Conservation (phyloP, 2,329 filamentous ascomycete species). For the Aspergillus cejpii region DNA sequence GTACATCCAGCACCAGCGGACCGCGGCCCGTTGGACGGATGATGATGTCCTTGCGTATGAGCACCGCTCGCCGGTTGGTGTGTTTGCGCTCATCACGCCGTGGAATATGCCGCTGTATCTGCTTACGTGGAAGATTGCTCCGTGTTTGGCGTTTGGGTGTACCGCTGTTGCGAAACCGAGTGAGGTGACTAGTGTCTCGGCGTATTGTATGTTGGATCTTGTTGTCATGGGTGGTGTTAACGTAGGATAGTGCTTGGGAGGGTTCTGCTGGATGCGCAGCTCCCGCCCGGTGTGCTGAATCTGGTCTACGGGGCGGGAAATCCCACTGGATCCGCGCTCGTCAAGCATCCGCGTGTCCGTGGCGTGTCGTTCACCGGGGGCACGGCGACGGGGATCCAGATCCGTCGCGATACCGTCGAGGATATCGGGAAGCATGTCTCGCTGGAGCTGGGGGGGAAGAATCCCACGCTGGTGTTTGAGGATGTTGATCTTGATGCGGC, state of each 20-base stretch:
- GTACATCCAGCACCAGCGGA: conserved; percentile 8
- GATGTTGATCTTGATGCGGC: conserved; percentile 14
- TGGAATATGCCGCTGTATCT: conserved; percentile 20
- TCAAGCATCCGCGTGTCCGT: conserved; percentile 12
- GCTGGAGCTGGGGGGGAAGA: conserved; percentile 17
- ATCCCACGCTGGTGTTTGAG: conserved; percentile 16
- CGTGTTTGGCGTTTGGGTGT: conserved; percentile 18
- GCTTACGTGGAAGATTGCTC: conserved; percentile 19
- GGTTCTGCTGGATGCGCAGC: conserved; percentile 12
- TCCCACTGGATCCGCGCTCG: conserved; percentile 11
- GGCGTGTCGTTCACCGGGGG: conserved; percentile 18
- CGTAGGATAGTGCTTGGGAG: conserved; percentile 10
- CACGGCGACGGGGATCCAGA: conserved; percentile 13
- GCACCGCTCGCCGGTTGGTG: conserved; percentile 15
- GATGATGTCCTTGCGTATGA: conserved; percentile 14
- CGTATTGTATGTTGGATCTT: conserved; percentile 8
- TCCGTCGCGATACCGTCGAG: conserved; percentile 16
- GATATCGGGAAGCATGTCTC: conserved; percentile 20
- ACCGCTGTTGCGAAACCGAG: conserved; percentile 17
- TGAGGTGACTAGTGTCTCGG: conserved; percentile 14
- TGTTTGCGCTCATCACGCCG: conserved; percentile 17
- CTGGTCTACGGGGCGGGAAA: conserved; percentile 13
- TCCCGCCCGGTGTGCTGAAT: conserved; percentile 15
- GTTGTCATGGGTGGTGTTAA: not conserved
- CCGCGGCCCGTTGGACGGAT: conserved; percentile 7